Evolutionary conservation across 306 rosid species (phyloP).

Genomic region (Dalbergia cochinchinensis): DNA sequence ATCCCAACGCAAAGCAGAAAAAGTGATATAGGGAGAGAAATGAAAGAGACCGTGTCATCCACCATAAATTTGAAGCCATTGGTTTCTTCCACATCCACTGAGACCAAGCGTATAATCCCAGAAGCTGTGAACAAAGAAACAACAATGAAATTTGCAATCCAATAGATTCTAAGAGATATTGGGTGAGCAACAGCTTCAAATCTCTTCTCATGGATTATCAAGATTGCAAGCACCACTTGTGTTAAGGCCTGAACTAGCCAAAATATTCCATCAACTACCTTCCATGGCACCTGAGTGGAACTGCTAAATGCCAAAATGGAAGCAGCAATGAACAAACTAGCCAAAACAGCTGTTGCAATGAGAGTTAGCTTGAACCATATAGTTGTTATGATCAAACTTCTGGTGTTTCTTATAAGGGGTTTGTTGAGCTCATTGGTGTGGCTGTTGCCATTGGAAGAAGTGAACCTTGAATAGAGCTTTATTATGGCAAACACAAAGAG

Average conservation of each 20-base stretch:
- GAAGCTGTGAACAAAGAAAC: conserved; percentile 68
- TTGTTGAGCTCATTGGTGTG: conserved; percentile 57
- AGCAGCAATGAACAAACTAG: conserved; percentile 56
- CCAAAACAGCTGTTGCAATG: conserved; percentile 52
- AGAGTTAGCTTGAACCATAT: conserved; percentile 71
- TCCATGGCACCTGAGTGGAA: conserved; percentile 59
- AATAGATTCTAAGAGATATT: conserved; percentile 70
- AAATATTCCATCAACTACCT: conserved; percentile 62
- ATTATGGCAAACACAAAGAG: conserved; percentile 57
- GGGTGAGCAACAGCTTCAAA: conserved; percentile 74
- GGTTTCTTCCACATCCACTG: conserved; percentile 37
- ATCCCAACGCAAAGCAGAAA: conserved; percentile 64
- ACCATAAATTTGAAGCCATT: conserved; percentile 52
- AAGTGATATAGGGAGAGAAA: conserved; percentile 66
- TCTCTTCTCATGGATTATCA: conserved; percentile 69
- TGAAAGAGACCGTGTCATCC: conserved; percentile 67
- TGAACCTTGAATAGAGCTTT: conserved; percentile 65
- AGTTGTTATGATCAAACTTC: conserved; percentile 50
- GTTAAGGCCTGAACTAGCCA: conserved; percentile 80
- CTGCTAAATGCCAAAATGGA: conserved; percentile 56
- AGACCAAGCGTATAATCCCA: conserved; percentile 68
- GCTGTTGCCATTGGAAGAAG: conserved; percentile 46
- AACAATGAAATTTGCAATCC: conserved; percentile 63
- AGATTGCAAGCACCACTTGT: conserved; percentile 59
- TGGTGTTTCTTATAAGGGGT: conserved; percentile 55